Conservation (phyloP, 139 green algal species). For the Closterium sp. region DNA sequence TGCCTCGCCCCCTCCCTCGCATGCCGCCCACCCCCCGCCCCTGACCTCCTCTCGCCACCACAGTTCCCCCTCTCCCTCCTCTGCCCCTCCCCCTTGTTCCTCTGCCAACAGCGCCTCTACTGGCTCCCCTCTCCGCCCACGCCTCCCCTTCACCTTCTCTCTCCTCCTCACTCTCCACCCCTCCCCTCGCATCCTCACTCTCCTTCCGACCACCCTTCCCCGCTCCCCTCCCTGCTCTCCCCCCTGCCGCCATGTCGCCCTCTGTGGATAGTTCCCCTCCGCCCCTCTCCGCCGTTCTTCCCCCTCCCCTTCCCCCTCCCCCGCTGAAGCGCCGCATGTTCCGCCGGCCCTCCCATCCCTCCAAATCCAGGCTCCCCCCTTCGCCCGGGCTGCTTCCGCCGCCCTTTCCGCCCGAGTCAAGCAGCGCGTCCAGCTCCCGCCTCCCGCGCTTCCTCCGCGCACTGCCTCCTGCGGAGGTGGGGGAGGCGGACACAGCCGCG, state of each 20-base stretch:
- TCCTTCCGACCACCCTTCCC: neutral
- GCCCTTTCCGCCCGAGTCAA: neutral
- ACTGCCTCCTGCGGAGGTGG: neutral
- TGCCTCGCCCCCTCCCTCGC: neutral
- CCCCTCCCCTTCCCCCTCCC: neutral
- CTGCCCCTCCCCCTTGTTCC: neutral
- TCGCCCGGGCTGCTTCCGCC: neutral
- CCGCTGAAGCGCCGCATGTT: neutral
- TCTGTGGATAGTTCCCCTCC: neutral
- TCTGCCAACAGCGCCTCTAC: neutral
- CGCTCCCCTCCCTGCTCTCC: neutral
- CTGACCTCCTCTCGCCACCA: neutral
- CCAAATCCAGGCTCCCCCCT: neutral
- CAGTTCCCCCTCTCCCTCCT: neutral
- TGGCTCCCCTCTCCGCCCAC: neutral
- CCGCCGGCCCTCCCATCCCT: neutral
- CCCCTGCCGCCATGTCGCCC: neutral
- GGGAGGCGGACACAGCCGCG: neutral
- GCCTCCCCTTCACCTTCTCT: neutral
- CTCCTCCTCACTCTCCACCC: neutral
- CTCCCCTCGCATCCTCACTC: neutral
- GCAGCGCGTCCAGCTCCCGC: neutral
- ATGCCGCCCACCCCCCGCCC: neutral
- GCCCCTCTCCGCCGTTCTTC: neutral
- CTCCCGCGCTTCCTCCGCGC: neutral